Evolutionary conservation across 2,329 filamentous ascomycete species (phyloP).

Genomic region (Nannizzia gypsea): DNA sequence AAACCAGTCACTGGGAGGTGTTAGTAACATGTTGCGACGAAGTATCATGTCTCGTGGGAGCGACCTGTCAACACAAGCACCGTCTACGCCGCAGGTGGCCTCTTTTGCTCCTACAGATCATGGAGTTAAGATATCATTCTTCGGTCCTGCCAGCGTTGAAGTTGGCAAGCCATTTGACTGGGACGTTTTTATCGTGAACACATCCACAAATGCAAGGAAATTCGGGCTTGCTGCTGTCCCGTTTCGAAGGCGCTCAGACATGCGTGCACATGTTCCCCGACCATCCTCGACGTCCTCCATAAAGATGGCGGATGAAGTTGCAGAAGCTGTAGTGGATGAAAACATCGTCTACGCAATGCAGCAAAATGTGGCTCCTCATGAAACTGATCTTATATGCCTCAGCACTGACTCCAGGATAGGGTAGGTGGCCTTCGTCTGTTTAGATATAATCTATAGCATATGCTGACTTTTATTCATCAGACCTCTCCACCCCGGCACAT

Average conservation of each 20-base stretch:
- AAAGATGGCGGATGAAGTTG: constrained; percentile 28
- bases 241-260: constrained; percentile 33
- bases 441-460: not conserved
- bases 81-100: not conserved
- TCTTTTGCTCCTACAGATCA: constrained; percentile 29
- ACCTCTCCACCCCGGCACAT: constrained; percentile 43
- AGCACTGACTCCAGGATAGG: constrained; percentile 48
- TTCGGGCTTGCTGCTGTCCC: constrained; percentile 45
- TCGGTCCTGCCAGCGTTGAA: constrained; percentile 38
- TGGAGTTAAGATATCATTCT: constrained; percentile 46
- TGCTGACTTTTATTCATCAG: constrained; percentile 22
- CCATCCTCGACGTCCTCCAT: constrained; percentile 35
- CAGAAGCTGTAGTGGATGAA: constrained; percentile 45
- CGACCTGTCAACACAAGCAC: not conserved
- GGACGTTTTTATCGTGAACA: constrained; percentile 49
- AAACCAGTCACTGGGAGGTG: constrained; percentile 37
- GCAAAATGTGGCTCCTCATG: constrained; percentile 37
- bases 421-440: constrained; percentile 27
- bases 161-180: constrained; percentile 45
- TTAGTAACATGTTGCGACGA: constrained; percentile 34
- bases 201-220: constrained; percentile 41
- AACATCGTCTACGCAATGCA: constrained; percentile 46
- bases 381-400: constrained; percentile 43
- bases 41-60: constrained; percentile 23
- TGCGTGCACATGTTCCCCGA: constrained; percentile 32